Evolutionary conservation across 345 rosid species (phyloP).

Genomic region (Moricandia moricandioides): DNA sequence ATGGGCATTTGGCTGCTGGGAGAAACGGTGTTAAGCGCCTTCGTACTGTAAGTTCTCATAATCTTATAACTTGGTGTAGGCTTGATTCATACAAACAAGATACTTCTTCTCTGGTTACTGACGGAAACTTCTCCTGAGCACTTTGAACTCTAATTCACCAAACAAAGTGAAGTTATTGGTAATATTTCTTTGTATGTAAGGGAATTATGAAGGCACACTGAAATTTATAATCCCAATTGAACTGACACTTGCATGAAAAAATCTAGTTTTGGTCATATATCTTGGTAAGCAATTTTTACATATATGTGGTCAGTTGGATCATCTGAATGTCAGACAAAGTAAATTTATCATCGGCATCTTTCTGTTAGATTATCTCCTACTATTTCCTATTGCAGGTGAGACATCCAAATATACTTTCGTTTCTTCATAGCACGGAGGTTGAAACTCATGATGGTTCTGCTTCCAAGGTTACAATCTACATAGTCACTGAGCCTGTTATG

Average conservation of each 20-base stretch:
- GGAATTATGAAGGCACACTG: neutral
- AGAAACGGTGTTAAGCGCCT: constrained; percentile 98
- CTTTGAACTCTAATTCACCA: too few species aligned
- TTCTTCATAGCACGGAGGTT: constrained; percentile 92
- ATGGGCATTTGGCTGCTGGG: constrained; percentile 90
- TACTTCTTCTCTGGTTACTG: neutral
- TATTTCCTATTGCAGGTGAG: constrained; percentile 60
- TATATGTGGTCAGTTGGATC: constrained; percentile 1
- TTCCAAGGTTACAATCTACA: constrained; percentile 73
- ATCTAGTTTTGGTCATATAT: neutral
- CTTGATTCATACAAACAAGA: neutral
- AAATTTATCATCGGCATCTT: constrained; percentile 3
- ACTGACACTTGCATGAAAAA: neutral
- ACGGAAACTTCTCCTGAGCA: too few species aligned
- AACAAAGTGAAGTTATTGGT: too few species aligned
- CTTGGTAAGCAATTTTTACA: neutral
- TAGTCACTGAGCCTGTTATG: constrained; percentile 98
- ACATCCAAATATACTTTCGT: constrained; percentile 92
- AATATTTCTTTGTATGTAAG: neutral
- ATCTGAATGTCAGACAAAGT: neutral
- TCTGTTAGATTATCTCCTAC: neutral
- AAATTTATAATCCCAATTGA: neutral
- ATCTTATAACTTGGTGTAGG: neutral
- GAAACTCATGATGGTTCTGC: constrained; percentile 71
- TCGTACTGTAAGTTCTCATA: constrained; percentile 65